These are phyloP conservation scores for Alternaria metachromatica DNA, from an alignment of 2,329 filamentous ascomycete species.

Conservation along the genomic window DNA sequence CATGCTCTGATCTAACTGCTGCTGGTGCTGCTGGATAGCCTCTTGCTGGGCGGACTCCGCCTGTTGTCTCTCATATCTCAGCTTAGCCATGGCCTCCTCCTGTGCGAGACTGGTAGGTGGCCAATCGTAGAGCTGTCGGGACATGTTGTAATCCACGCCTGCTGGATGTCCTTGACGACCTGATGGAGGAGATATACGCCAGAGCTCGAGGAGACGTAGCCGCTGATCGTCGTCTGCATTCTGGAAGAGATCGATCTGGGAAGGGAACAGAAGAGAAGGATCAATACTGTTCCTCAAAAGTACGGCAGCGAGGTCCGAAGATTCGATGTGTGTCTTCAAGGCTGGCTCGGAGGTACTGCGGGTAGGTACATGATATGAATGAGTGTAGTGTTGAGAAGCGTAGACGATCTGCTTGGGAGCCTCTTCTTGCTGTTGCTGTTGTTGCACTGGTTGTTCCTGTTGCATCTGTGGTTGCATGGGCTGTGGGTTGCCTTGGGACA, in stretches of 20 bases:
- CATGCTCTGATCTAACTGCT: slow-evolving; percentile 40
- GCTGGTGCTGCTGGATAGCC: slow-evolving; percentile 36
- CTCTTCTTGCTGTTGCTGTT: slow-evolving; percentile 25
- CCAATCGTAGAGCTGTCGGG: slow-evolving; percentile 57
- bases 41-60: slow-evolving; percentile 34
- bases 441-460: slow-evolving; percentile 16
- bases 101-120: slow-evolving; percentile 61
- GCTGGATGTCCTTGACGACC: slow-evolving; percentile 42
- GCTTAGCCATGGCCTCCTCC: slow-evolving; percentile 62
- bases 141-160: slow-evolving; percentile 55
- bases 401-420: slow-evolving; percentile 66
- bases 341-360: slow-evolving; percentile 39
- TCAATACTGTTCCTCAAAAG: slow-evolving; percentile 74
- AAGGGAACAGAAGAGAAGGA: slow-evolving; percentile 70
- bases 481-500: slow-evolving; percentile 52
- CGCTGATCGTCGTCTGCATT: slow-evolving; percentile 76
- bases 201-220: slow-evolving; percentile 78
- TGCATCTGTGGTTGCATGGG: slow-evolving; percentile 52
- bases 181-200: slow-evolving; percentile 77
- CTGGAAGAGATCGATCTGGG: slow-evolving; percentile 80
- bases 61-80: slow-evolving; percentile 64
- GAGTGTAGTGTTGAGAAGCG: slow-evolving; percentile 83
- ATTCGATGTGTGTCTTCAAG: slow-evolving; percentile 39
- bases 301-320: slow-evolving; percentile 60
- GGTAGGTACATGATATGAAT: slow-evolving; percentile 70